Evolutionary conservation across 371 early-diverging fungal species (phyloP).

Genomic region (Mortierella sp.): DNA sequence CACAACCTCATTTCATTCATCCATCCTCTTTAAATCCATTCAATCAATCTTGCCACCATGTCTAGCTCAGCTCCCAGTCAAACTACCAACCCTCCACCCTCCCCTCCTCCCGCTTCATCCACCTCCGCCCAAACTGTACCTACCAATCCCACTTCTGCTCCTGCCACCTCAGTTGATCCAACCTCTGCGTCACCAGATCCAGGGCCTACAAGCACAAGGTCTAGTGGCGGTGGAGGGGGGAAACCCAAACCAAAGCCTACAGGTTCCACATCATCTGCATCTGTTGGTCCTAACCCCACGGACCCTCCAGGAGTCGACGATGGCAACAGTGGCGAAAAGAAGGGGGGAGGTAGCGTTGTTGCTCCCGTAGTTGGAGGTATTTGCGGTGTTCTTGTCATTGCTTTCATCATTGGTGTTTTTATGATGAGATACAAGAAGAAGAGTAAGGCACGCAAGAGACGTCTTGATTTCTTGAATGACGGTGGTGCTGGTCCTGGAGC

Average conservation of each 20-base stretch:
- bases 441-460: constrained; percentile 39
- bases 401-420: constrained; percentile 34
- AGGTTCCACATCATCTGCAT: not conserved
- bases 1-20: not conserved
- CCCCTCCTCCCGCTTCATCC: not conserved
- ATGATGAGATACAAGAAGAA: constrained; percentile 36
- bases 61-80: not conserved
- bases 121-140: too few species aligned
- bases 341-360: not conserved
- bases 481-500: not conserved
- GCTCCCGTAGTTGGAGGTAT: constrained; percentile 28
- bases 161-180: not conserved
- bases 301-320: not conserved
- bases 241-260: not conserved
- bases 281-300: constrained; percentile 1
- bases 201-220: not conserved
- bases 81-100: not conserved
- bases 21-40: not conserved
- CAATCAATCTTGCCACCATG: not conserved
- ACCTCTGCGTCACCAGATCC: not conserved
- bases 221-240: not conserved
- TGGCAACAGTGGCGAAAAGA: not conserved
- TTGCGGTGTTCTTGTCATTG: constrained; percentile 30
- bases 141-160: not conserved
- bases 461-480: constrained; percentile 31